These are phyloP conservation scores for Penicillium silybi DNA, from an alignment of 495 filamentous ascomycete genomes.

Conservation along the genomic window DNA sequence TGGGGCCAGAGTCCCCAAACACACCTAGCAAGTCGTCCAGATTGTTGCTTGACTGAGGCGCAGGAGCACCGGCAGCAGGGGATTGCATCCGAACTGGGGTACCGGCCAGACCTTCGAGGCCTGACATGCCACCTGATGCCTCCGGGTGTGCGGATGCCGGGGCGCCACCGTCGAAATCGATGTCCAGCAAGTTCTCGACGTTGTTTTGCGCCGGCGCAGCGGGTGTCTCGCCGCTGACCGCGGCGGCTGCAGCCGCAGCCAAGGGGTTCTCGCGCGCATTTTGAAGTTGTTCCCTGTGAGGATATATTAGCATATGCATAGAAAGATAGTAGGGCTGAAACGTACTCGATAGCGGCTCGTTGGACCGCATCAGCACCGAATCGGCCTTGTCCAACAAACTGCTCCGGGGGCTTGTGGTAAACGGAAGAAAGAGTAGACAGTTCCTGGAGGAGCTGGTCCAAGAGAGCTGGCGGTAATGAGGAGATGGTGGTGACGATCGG, in stretches of 20 bases:
- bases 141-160: conserved; percentile 81
- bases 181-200: conserved; percentile 92
- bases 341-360: conserved; percentile 83
- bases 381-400: conserved; percentile 91
- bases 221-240: conserved; percentile 51
- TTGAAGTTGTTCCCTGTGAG: conserved; percentile 70
- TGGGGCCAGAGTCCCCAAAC: conserved; percentile 50
- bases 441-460: conserved; percentile 82
- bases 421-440: conserved; percentile 96
- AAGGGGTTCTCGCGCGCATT: conserved; percentile 92
- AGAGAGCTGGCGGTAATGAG: conserved; percentile 73
- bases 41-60: conserved; percentile 49
- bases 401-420: conserved; percentile 97
- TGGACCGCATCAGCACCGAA: conserved; percentile 94
- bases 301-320: conserved; percentile 7
- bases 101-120: conserved; percentile 69
- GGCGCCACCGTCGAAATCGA: conserved; percentile 94
- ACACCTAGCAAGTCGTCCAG: conserved; percentile 91
- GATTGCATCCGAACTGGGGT: conserved; percentile 79
- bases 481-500: conserved; percentile 91
- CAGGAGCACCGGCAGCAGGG: conserved; percentile 46
- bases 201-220: conserved; percentile 62
- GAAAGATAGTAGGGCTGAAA: conserved; percentile 1
- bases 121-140: conserved; percentile 56
- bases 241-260: conserved; percentile 74